Conservation (phyloP, 2,329 filamentous ascomycete genomes). For the Fusarium graminum region DNA sequence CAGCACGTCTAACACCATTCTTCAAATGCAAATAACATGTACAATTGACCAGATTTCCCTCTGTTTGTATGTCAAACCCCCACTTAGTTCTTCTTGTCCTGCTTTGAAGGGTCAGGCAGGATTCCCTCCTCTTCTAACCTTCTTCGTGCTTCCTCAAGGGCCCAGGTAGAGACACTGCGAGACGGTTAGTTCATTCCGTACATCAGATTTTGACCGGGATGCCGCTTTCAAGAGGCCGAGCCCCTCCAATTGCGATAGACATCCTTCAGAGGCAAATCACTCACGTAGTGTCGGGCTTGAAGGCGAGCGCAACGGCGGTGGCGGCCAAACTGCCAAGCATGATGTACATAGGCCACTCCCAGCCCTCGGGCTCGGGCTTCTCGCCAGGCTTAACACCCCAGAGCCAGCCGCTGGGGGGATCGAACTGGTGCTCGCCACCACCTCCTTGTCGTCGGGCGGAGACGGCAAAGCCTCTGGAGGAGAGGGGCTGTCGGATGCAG, state of each 20-base stretch:
- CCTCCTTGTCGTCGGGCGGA: constrained; percentile 59
- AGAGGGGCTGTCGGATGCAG: constrained; percentile 54
- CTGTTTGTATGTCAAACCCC: constrained; percentile 33
- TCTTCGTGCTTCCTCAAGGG: constrained; percentile 94
- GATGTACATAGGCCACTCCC: constrained; percentile 89
- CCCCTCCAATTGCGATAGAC: not conserved
- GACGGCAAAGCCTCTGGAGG: constrained; percentile 59
- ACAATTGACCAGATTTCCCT: constrained; percentile 35
- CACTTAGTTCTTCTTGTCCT: constrained; percentile 66
- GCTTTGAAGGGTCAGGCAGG: constrained; percentile 78
- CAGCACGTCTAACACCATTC: constrained; percentile 49
- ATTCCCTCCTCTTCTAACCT: constrained; percentile 97
- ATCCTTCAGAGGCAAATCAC: constrained; percentile 58
- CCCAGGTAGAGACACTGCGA: constrained; percentile 97
- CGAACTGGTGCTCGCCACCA: constrained; percentile 79
- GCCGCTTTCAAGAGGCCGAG: not conserved
- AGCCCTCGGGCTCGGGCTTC: constrained; percentile 96
- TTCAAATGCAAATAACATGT: constrained; percentile 43
- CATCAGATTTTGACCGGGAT: constrained; percentile 25
- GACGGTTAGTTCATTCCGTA: constrained; percentile 45
- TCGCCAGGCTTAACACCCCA: constrained; percentile 94
- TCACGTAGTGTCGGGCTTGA: constrained; percentile 99
- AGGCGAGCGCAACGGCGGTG: constrained; percentile 85
- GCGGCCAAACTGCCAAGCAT: constrained; percentile 83
- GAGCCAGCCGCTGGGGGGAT: constrained; percentile 91